These are phyloP conservation scores for Naganishia sp. DNA, from an alignment of 1,284 basidiomycete species.

Conservation along the genomic window DNA sequence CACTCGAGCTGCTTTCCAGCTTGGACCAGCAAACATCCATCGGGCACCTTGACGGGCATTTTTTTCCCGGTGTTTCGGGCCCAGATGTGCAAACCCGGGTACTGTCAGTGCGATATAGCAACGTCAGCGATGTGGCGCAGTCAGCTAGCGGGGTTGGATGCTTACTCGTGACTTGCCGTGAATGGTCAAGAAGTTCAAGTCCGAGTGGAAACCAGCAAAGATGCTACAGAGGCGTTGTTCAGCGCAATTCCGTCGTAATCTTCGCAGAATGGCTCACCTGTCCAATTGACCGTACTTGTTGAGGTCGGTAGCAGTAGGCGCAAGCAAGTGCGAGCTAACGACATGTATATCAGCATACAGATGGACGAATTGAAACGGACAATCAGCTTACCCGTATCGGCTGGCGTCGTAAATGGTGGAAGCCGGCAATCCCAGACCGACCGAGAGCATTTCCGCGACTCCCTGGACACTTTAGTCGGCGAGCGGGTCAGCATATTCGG, in stretches of 20 bases:
- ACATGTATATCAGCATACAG: background rate
- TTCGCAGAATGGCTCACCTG: slow-evolving; percentile 38
- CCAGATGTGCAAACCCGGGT: slow-evolving; percentile 67
- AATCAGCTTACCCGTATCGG: slow-evolving; percentile 67
- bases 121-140: background rate
- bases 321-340: slow-evolving; percentile 76
- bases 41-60: slow-evolving; percentile 76
- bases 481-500: background rate
- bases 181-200: slow-evolving; percentile 65
- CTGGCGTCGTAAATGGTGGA: slow-evolving; percentile 73
- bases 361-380: background rate
- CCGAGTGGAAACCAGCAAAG: slow-evolving; percentile 81
- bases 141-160: background rate
- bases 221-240: slow-evolving; percentile 58
- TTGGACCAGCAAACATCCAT: slow-evolving; percentile 65
- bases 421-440: slow-evolving; percentile 71
- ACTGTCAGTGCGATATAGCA: slow-evolving; percentile 11
- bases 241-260: background rate
- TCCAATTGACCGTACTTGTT: slow-evolving; percentile 69
- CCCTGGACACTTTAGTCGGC: slow-evolving; percentile 67
- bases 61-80: slow-evolving; percentile 85
- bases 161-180: slow-evolving; percentile 70
- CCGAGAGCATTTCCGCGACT: slow-evolving; percentile 76
- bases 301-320: slow-evolving; percentile 86
- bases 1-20: slow-evolving; percentile 92